These are phyloP conservation scores for Marasmius tenuissimus DNA, from an alignment of 1,284 basidiomycete species.

Conservation along the genomic window DNA sequence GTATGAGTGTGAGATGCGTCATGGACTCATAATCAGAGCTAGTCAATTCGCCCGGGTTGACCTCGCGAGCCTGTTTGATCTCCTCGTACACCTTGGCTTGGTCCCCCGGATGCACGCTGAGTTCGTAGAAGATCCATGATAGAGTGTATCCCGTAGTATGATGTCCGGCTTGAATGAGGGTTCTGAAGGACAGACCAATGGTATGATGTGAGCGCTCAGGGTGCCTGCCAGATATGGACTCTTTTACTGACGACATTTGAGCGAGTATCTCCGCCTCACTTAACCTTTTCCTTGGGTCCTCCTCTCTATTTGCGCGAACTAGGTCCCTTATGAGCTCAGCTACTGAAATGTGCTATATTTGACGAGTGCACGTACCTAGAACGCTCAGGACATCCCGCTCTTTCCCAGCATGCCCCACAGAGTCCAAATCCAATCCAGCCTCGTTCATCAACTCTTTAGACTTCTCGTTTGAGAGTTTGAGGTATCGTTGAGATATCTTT, in stretches of 20 bases:
- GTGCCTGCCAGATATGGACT: not conserved
- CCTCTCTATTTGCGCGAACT: conserved; percentile 21
- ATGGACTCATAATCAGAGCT: conserved; percentile 14
- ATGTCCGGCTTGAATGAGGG: conserved; percentile 20
- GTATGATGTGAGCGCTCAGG: not conserved
- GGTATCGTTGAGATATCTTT: not conserved
- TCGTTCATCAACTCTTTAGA: not conserved
- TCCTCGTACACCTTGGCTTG: conserved; percentile 22
- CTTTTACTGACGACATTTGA: conserved; percentile 21
- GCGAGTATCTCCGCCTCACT: conserved; percentile 24
- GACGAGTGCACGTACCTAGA: not conserved
- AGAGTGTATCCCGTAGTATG: conserved; percentile 24
- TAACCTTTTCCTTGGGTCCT: conserved; percentile 17
- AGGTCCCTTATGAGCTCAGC: not conserved
- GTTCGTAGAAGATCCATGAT: conserved; percentile 26
- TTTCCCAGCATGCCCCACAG: not conserved
- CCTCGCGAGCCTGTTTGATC: conserved; percentile 7
- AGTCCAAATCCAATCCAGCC: not conserved
- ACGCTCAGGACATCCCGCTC: not conserved
- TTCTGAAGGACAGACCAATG: not conserved
- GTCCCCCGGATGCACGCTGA: conserved; percentile 21
- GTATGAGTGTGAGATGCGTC: conserved; percentile 10
- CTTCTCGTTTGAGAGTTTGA: not conserved
- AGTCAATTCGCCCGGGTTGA: not conserved
- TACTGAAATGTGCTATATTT: not conserved